Conservation (phyloP, 2,329 filamentous ascomycete species). For the Neoascochyta sp. region DNA sequence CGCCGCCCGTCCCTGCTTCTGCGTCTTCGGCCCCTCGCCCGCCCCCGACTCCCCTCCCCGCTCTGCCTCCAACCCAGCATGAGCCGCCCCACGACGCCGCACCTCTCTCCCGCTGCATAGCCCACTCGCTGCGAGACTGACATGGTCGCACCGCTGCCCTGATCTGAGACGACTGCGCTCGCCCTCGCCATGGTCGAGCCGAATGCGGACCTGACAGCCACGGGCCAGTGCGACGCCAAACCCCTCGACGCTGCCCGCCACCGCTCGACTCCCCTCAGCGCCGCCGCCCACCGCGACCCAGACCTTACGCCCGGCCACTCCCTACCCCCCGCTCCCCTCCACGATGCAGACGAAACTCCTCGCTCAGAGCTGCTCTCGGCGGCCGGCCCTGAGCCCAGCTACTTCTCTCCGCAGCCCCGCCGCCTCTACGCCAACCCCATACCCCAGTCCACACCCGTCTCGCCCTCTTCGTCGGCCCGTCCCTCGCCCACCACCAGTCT, state of each 20-base stretch:
- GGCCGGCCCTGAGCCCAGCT: slow-evolving; percentile 29
- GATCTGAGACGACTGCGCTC: slow-evolving; percentile 26
- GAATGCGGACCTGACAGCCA: slow-evolving; percentile 22
- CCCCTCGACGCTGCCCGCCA: slow-evolving; percentile 10
- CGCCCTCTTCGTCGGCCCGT: slow-evolving; percentile 26
- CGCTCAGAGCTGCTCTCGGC: slow-evolving; percentile 40
- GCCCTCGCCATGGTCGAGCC: slow-evolving; percentile 29
- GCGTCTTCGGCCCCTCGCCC: not conserved
- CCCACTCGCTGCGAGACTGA: slow-evolving; percentile 11
- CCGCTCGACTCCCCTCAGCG: slow-evolving; percentile 7
- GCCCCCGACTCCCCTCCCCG: slow-evolving; percentile 6
- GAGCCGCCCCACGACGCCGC: slow-evolving; percentile 18
- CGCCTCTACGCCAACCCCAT: slow-evolving; percentile 33
- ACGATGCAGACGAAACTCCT: slow-evolving; percentile 39
- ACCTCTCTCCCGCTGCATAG: slow-evolving; percentile 7
- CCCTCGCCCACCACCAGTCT: slow-evolving; percentile 31
- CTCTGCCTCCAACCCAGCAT: slow-evolving; percentile 24
- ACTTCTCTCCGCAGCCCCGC: slow-evolving; percentile 40
- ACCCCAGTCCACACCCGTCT: slow-evolving; percentile 25
- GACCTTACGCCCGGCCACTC: slow-evolving; percentile 8
- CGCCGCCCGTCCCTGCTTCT: not conserved
- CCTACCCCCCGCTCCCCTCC: slow-evolving; percentile 9
- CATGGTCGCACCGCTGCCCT: slow-evolving; percentile 33
- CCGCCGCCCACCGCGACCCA: slow-evolving; percentile 1
- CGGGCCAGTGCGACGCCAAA: slow-evolving; percentile 24